These are phyloP conservation scores for Podospora didyma DNA, from an alignment of 495 filamentous ascomycete species.

Conservation along the genomic window DNA sequence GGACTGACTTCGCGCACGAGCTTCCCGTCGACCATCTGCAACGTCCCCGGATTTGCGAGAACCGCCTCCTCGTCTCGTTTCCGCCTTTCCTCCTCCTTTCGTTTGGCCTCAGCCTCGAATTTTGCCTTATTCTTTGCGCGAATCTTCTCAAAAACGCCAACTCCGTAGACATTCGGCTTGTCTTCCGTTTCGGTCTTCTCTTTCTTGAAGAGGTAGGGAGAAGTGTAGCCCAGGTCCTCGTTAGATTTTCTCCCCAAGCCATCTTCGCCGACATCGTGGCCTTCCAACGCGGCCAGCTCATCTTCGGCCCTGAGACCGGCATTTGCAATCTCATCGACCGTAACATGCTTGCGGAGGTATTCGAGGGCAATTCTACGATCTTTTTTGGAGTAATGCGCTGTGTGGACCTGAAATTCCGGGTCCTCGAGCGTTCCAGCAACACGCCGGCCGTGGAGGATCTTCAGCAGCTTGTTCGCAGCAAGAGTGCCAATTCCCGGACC, in stretches of 20 bases:
- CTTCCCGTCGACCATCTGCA: constrained; percentile 37
- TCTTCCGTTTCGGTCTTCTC: constrained; percentile 14
- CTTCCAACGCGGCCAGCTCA: constrained; percentile 58
- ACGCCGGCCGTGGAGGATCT: constrained; percentile 68
- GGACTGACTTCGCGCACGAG: constrained; percentile 30
- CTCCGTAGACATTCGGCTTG: constrained; percentile 35
- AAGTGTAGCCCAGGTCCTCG: constrained; percentile 35
- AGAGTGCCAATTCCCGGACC: constrained; percentile 44
- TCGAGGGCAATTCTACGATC: constrained; percentile 50
- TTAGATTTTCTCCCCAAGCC: constrained; percentile 18
- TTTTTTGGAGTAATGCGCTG: constrained; percentile 24
- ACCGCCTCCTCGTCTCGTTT: constrained; percentile 48
- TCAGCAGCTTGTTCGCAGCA: constrained; percentile 61
- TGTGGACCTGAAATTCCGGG: constrained; percentile 31
- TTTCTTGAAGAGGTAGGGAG: constrained; percentile 19
- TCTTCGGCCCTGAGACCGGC: constrained; percentile 52
- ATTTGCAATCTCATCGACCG: constrained; percentile 70
- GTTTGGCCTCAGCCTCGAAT: constrained; percentile 42
- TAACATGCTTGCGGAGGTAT: constrained; percentile 65
- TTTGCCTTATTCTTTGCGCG: constrained; percentile 40
- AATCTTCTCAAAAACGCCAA: constrained; percentile 46
- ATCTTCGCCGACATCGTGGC: constrained; percentile 23
- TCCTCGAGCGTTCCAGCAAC: constrained; percentile 70
- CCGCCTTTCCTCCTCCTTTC: constrained; percentile 47
- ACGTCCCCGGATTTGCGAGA: constrained; percentile 42